Conservation (phyloP, 805 yeast genomes). For the Teunomyces atbi region DNA sequence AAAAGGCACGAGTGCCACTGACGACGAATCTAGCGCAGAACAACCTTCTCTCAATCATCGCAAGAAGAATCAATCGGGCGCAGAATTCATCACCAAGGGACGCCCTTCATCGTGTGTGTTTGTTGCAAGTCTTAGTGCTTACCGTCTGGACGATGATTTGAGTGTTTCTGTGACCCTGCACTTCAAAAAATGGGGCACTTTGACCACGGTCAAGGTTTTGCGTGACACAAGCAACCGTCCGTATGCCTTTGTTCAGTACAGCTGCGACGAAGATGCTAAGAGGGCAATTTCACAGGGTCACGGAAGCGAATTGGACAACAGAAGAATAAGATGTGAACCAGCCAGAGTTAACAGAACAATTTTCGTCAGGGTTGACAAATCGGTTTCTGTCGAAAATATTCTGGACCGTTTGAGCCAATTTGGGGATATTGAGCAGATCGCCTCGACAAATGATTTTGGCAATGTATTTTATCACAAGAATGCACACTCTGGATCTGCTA, state of each 20-base stretch:
- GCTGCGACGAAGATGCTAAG: slow-evolving; percentile 65
- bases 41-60: not conserved
- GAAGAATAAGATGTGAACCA: slow-evolving; percentile 81
- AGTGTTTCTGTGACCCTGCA: slow-evolving; percentile 66
- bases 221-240: slow-evolving; percentile 81
- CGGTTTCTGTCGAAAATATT: slow-evolving; percentile 31
- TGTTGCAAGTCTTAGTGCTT: slow-evolving; percentile 77
- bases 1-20: not conserved
- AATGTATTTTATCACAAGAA: slow-evolving; percentile 12
- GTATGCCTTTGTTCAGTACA: slow-evolving; percentile 89
- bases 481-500: slow-evolving; percentile 24
- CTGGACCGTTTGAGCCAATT: slow-evolving; percentile 43
- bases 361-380: slow-evolving; percentile 44
- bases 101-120: slow-evolving; percentile 86
- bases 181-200: slow-evolving; percentile 68
- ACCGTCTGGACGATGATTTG: slow-evolving; percentile 66
- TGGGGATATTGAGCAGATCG: slow-evolving; percentile 76
- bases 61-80: not conserved
- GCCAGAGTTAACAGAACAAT: slow-evolving; percentile 91
- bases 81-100: slow-evolving; percentile 31
- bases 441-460: slow-evolving; percentile 39
- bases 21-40: not conserved
- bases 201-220: slow-evolving; percentile 74
- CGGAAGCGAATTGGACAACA: slow-evolving; percentile 64
- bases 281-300: slow-evolving; percentile 69